phyloP scores from a whole-genome alignment of 2,329 filamentous ascomycete species.

The Pseudocercospora pini-densiflorae region DNA sequence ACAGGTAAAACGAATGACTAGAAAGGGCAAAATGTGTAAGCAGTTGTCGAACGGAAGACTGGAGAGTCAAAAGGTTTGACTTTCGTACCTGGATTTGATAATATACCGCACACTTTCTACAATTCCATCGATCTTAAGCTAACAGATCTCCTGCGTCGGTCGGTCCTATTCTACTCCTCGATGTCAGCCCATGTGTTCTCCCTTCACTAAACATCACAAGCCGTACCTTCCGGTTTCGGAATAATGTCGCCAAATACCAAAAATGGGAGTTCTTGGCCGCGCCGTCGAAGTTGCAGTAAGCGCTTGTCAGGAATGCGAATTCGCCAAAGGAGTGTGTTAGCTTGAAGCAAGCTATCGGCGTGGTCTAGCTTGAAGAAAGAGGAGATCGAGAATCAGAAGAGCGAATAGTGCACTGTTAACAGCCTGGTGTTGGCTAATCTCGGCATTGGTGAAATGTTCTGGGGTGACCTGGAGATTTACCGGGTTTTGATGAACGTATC shows the following conservation, averaged over 20 bases:
- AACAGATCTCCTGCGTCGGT: slow-evolving; percentile 2
- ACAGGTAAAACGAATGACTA: slow-evolving; percentile 19
- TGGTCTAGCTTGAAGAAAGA: not conserved
- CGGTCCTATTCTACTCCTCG: not conserved
- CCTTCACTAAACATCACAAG: not conserved
- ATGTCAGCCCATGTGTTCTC: not conserved
- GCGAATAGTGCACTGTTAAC: not conserved
- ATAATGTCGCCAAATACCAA: slow-evolving; percentile 16
- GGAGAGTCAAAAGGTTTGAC: not conserved
- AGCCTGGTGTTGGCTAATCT: not conserved
- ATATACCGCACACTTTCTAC: slow-evolving; percentile 10
- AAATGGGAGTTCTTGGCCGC: not conserved
- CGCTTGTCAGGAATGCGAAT: not conserved
- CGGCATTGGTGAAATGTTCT: not conserved
- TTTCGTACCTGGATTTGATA: slow-evolving; percentile 14
- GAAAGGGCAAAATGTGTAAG: slow-evolving; percentile 2
- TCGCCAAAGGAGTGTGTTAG: not conserved
- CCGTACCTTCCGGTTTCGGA: slow-evolving; percentile 22
- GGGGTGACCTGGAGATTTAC: not conserved
- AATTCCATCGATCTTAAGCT: not conserved
- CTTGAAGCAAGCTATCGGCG: not conserved
- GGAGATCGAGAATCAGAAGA: not conserved
- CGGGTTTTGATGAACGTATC: not conserved
- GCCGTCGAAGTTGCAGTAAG: not conserved
- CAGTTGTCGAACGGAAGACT: not conserved